A percentile compares a stretch with the other conserved stretches of the same genome.
Evolutionary conservation across 1,284 basidiomycete genomes (phyloP).

Genomic region (Mycosarcoma mackinlayi): DNA sequence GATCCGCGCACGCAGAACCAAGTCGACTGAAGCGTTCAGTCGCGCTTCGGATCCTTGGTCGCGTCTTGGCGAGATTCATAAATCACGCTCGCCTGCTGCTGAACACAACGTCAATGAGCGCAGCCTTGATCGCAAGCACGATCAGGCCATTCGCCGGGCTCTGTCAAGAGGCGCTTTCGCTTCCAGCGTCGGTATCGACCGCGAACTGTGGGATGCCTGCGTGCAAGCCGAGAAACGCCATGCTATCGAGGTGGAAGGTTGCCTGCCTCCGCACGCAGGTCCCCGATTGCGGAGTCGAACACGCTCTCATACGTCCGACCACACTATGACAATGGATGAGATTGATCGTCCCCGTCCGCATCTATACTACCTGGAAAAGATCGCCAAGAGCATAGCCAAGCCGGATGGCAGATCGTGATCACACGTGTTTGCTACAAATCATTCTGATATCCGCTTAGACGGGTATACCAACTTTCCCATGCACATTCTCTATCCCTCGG

Average conservation of each 20-base stretch:
- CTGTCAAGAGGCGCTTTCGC: conserved; percentile 18
- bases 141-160: conserved; percentile 21
- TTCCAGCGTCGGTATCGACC: conserved; percentile 39
- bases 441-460: no score
- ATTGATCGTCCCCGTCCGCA: conserved; percentile 44
- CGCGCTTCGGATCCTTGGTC: conserved; percentile 23
- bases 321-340: conserved; percentile 37
- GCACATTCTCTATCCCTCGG: not conserved
- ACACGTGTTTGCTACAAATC: no score
- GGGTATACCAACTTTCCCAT: no score
- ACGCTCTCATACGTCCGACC: conserved; percentile 20
- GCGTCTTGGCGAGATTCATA: conserved; percentile 12
- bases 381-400: conserved; percentile 43
- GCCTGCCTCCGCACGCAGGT: conserved; percentile 9
- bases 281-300: conserved; percentile 14
- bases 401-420: conserved; percentile 15
- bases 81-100: not conserved
- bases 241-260: conserved; percentile 37
- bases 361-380: conserved; percentile 38
- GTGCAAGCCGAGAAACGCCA: conserved; percentile 52
- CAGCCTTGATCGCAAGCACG: conserved; percentile 22
- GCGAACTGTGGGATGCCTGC: conserved; percentile 41
- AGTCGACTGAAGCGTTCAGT: conserved; percentile 30
- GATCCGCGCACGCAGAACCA: conserved; percentile 37
- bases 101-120: conserved; percentile 21